Conservation (phyloP, 2,329 filamentous ascomycete genomes). For the Neofusicoccum sp. region DNA sequence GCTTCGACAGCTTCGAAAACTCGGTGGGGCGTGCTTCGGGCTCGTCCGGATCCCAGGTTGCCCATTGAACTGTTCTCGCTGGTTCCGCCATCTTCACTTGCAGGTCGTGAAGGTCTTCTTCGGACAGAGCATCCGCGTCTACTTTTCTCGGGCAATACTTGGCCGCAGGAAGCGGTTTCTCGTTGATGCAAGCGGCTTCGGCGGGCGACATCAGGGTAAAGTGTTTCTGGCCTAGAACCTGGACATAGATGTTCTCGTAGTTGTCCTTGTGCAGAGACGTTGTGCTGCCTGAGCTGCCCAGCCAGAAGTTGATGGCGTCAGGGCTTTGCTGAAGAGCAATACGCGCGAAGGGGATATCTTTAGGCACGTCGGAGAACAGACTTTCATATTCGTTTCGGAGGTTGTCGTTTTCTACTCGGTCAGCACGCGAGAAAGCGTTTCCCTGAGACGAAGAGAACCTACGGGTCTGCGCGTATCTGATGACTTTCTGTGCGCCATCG, state of each 20-base stretch:
- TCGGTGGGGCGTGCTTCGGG: slow-evolving; percentile 51
- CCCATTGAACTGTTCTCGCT: slow-evolving; percentile 59
- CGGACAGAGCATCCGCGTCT: slow-evolving; percentile 5
- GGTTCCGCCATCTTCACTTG: slow-evolving; percentile 34
- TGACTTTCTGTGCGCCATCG: background rate
- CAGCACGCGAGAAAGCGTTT: no score
- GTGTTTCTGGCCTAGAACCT: slow-evolving; percentile 69
- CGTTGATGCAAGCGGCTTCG: slow-evolving; percentile 67
- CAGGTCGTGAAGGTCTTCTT: slow-evolving; percentile 23
- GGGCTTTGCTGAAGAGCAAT: slow-evolving; percentile 65
- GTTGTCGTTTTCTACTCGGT: slow-evolving; percentile 68
- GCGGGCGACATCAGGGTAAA: slow-evolving; percentile 73
- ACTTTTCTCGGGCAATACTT: slow-evolving; percentile 51
- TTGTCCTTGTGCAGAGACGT: slow-evolving; percentile 79
- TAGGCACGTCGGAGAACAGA: slow-evolving; percentile 63
- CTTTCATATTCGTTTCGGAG: slow-evolving; percentile 68
- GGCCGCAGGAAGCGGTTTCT: slow-evolving; percentile 56
- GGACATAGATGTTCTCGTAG: slow-evolving; percentile 83
- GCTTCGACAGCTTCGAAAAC: slow-evolving; percentile 60
- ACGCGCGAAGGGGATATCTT: slow-evolving; percentile 67
- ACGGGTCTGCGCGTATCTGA: slow-evolving; percentile 72
- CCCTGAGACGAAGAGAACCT: slow-evolving; percentile 26
- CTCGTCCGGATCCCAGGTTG: slow-evolving; percentile 71
- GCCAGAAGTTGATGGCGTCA: slow-evolving; percentile 81
- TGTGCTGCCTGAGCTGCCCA: slow-evolving; percentile 65